Percentiles rank a stretch among this genome's conserved stretches.
These are phyloP conservation scores for Pyrrhoderma lamaoense DNA, from an alignment of 1,284 basidiomycete genomes.

Conservation along the genomic window DNA sequence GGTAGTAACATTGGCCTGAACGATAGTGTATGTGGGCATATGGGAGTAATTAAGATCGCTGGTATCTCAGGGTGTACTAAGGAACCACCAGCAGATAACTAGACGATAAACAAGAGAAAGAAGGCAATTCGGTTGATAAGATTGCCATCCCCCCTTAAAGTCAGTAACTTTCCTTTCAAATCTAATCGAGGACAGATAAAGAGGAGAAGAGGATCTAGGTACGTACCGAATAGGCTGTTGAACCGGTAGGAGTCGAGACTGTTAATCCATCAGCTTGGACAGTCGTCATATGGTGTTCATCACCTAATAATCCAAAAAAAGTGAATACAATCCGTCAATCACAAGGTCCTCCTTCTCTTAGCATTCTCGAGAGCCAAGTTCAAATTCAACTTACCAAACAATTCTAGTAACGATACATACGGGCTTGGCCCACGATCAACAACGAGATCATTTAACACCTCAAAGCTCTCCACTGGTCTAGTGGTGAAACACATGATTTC, in stretches of 20 bases:
- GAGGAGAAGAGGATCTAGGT: not conserved
- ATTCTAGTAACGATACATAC: slow-evolving; percentile 91
- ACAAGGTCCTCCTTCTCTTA: slow-evolving; percentile 4
- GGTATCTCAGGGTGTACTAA: slow-evolving; percentile 98
- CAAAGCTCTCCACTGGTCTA: slow-evolving; percentile 91
- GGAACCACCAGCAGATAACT: slow-evolving; percentile 96
- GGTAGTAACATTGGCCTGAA: slow-evolving; percentile 98
- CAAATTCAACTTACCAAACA: slow-evolving; percentile 70
- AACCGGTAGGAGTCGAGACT: slow-evolving; percentile 95
- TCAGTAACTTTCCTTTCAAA: no score
- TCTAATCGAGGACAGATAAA: no score
- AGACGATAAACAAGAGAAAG: slow-evolving; percentile 12
- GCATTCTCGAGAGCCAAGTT: no score
- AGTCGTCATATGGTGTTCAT: slow-evolving; percentile 98
- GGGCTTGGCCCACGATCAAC: slow-evolving; percentile 98
- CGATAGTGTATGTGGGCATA: slow-evolving; percentile 97
- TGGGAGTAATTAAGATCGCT: slow-evolving; percentile 92
- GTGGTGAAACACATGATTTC: slow-evolving; percentile 99
- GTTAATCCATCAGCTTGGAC: slow-evolving; percentile 97
- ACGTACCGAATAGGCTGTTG: slow-evolving; percentile 92
- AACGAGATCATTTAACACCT: slow-evolving; percentile 96
- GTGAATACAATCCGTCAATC: not conserved
- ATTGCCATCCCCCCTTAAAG: no score
- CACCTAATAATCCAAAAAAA: slow-evolving; percentile 48
- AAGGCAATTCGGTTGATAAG: no score